phyloP scores from a whole-genome alignment of 768 basidiomycete genomes.

The Tulasnella sp. region DNA sequence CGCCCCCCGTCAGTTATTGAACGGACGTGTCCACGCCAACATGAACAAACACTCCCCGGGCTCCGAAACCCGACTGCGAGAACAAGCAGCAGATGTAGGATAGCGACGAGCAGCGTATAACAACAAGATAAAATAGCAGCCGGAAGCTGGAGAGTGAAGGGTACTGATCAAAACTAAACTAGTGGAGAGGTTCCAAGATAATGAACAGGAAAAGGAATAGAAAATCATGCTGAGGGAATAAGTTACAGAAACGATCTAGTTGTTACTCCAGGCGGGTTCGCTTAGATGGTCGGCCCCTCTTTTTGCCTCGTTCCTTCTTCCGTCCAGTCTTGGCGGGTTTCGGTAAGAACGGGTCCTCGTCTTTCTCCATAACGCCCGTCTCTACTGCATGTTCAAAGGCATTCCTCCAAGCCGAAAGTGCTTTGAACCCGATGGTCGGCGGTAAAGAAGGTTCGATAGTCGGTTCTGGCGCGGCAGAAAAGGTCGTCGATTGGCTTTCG shows the following conservation, averaged over 20 bases:
- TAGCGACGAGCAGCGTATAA: not conserved
- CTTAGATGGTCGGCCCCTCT: not conserved
- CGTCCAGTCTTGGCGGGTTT: not conserved
- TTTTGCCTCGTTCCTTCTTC: not conserved
- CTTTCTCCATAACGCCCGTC: not conserved
- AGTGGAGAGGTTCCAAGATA: not conserved
- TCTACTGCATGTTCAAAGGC: not conserved
- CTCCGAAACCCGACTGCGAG: not conserved
- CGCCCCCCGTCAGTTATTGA: not conserved
- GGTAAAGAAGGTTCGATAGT: not conserved
- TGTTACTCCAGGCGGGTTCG: not conserved
- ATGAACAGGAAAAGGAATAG: too few relatives aligned
- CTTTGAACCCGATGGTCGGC: not conserved
- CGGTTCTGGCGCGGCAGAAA: not conserved
- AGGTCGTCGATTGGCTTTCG: not conserved
- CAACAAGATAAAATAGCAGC: too few relatives aligned
- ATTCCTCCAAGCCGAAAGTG: not conserved
- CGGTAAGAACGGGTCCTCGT: not conserved
- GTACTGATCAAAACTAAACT: too few relatives aligned
- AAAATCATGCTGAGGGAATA: too few relatives aligned
- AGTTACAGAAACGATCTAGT: not conserved
- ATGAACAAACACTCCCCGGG: not conserved
- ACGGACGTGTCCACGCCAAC: conserved; percentile 1
- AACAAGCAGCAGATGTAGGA: not conserved
- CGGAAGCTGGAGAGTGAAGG: too few relatives aligned